Percentiles rank a stretch among this genome's conserved stretches.
Evolutionary conservation across 805 yeast species (phyloP).

Genomic region (Wickerhamomyces alni): DNA sequence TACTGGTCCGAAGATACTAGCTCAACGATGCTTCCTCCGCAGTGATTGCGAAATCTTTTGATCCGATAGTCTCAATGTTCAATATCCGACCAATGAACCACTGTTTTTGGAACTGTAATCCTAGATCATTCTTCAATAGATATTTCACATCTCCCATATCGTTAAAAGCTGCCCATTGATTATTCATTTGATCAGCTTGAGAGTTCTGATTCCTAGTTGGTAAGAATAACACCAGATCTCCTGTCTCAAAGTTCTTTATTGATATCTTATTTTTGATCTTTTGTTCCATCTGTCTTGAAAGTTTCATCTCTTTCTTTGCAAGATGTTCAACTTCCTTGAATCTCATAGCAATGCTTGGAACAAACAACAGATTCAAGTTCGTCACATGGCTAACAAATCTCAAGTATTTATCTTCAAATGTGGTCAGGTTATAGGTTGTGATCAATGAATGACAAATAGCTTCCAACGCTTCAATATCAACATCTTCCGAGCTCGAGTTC

Average conservation of each 20-base stretch:
- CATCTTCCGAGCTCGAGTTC: background rate
- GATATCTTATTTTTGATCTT: conserved; percentile 53
- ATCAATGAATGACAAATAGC: conserved; percentile 11
- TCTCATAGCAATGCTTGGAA: conserved; percentile 55
- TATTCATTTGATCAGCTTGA: background rate
- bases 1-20: too few species aligned
- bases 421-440: conserved; percentile 16
- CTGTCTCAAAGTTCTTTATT: conserved; percentile 57
- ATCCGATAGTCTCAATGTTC: conserved; percentile 35
- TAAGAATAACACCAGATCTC: conserved; percentile 78
- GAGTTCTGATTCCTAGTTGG: conserved; percentile 46
- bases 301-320: conserved; percentile 80
- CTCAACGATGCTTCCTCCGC: conserved; percentile 12
- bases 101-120: conserved; percentile 44
- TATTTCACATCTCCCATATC: conserved; percentile 78
- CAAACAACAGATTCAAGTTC: conserved; percentile 25
- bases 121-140: conserved; percentile 47
- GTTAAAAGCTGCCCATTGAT: conserved; percentile 87
- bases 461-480: conserved; percentile 7
- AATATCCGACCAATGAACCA: conserved; percentile 77
- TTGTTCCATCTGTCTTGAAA: conserved; percentile 45
- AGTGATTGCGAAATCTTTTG: conserved; percentile 15
- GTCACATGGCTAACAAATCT: conserved; percentile 19
- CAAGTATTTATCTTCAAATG: conserved; percentile 22
- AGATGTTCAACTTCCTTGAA: conserved; percentile 85